These are phyloP conservation scores for Laetiporus sulphureus DNA, from an alignment of 1,284 basidiomycete genomes.

Conservation along the genomic window DNA sequence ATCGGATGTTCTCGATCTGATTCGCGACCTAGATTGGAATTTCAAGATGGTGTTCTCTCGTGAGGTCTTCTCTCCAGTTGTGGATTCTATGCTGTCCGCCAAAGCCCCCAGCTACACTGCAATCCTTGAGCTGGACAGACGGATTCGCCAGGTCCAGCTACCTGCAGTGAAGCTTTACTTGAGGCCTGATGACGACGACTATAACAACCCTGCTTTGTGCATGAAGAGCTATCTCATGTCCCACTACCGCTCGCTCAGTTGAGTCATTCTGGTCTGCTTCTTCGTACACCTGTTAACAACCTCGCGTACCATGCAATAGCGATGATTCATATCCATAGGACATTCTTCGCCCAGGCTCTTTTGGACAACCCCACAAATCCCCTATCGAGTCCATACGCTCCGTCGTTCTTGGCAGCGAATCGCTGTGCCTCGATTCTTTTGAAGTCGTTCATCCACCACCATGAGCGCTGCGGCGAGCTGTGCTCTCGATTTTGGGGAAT, in stretches of 20 bases:
- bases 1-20: neutral
- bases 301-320: constrained; percentile 13
- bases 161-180: constrained; percentile 24
- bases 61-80: constrained; percentile 20
- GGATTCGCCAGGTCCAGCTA: constrained; percentile 23
- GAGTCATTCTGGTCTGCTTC: too few species aligned
- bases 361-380: constrained; percentile 33
- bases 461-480: constrained; percentile 19
- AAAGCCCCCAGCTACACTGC: constrained; percentile 24
- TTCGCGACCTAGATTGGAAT: constrained; percentile 18
- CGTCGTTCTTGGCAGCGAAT: constrained; percentile 34
- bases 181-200: constrained; percentile 24
- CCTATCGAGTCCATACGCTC: constrained; percentile 32
- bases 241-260: constrained; percentile 27
- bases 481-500: constrained; percentile 31
- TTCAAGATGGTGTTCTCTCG: constrained; percentile 23
- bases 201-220: constrained; percentile 22
- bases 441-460: constrained; percentile 28
- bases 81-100: constrained; percentile 22
- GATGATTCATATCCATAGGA: constrained; percentile 31
- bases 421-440: constrained; percentile 30
- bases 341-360: constrained; percentile 34
- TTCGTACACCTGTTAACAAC: neutral
- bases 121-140: constrained; percentile 24
- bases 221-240: constrained; percentile 27